Conservation (phyloP, 2,329 filamentous ascomycete species). For the Fusarium sp. region DNA sequence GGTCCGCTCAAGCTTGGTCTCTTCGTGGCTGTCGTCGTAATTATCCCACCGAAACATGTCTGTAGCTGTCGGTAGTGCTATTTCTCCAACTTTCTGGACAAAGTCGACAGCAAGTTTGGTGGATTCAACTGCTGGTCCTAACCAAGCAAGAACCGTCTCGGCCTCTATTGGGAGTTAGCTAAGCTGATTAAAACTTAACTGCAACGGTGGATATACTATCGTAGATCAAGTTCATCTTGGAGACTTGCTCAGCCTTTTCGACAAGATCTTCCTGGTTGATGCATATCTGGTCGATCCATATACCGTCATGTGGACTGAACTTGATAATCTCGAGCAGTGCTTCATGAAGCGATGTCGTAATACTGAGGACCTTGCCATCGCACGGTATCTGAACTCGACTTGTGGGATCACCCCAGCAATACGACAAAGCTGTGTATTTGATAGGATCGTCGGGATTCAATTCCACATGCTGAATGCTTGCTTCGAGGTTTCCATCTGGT, state of each 20-base stretch:
- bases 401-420: slow-evolving; percentile 30
- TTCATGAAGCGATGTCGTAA: slow-evolving; percentile 32
- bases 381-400: slow-evolving; percentile 18
- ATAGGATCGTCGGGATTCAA: slow-evolving; percentile 29
- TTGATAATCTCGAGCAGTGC: slow-evolving; percentile 20
- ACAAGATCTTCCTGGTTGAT: slow-evolving; percentile 32
- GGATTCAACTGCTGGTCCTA: slow-evolving; percentile 20
- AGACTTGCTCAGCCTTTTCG: slow-evolving; percentile 35
- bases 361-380: slow-evolving; percentile 8
- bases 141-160: slow-evolving; percentile 40
- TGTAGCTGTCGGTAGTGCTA: slow-evolving; percentile 35
- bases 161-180: slow-evolving; percentile 25
- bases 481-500: slow-evolving; percentile 8
- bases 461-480: slow-evolving; percentile 26
- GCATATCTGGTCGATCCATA: slow-evolving; percentile 44
- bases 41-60: slow-evolving; percentile 34
- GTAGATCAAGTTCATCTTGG: slow-evolving; percentile 40
- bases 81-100: slow-evolving; percentile 26
- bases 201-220: slow-evolving; percentile 16
- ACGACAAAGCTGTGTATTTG: slow-evolving; percentile 37
- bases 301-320: slow-evolving; percentile 17
- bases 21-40: slow-evolving; percentile 13
- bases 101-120: slow-evolving; percentile 15
- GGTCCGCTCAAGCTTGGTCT: slow-evolving; percentile 22
- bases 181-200: no score